Conservation (phyloP, 1,284 basidiomycete species). For the Austroboletus olivaceoglutinosus region DNA sequence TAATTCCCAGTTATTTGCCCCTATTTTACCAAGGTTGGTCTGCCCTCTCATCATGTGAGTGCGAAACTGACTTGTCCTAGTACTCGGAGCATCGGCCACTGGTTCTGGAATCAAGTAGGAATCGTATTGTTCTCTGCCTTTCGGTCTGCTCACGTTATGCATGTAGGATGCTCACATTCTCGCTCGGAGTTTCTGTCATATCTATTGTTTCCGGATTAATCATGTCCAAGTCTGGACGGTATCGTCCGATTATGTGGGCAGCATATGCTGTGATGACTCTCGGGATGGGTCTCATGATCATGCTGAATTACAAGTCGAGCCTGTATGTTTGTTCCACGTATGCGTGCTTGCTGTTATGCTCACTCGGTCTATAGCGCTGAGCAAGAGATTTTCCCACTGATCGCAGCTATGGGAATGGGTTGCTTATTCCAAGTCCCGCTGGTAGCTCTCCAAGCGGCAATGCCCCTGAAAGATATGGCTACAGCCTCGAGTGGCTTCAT, state of each 20-base stretch:
- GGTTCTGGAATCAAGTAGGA: constrained; percentile 67
- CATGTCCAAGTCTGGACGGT: constrained; percentile 59
- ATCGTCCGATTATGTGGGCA: constrained; percentile 63
- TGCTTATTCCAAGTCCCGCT: constrained; percentile 68
- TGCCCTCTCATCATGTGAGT: not conserved
- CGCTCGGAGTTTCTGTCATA: constrained; percentile 57
- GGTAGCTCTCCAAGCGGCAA: constrained; percentile 75
- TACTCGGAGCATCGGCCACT: constrained; percentile 73
- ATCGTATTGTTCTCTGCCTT: not conserved
- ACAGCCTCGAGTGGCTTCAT: constrained; percentile 70
- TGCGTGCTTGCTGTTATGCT: not conserved
- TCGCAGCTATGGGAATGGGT: constrained; percentile 61
- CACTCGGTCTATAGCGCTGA: constrained; percentile 42
- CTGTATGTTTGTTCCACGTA: constrained; percentile 37
- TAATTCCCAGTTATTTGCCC: constrained; percentile 58
- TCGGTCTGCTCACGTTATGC: not conserved
- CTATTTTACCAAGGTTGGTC: constrained; percentile 64
- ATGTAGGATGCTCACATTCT: constrained; percentile 71
- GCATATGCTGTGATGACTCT: constrained; percentile 54
- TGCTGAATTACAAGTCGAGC: constrained; percentile 42
- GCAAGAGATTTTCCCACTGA: constrained; percentile 59
- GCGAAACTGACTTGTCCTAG: constrained; percentile 33
- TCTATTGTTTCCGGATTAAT: constrained; percentile 61
- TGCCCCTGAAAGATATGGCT: constrained; percentile 81
- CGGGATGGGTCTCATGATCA: constrained; percentile 68